phyloP scores from a whole-genome alignment of 257 asterid genomes.

The Jasminum sambac region DNA sequence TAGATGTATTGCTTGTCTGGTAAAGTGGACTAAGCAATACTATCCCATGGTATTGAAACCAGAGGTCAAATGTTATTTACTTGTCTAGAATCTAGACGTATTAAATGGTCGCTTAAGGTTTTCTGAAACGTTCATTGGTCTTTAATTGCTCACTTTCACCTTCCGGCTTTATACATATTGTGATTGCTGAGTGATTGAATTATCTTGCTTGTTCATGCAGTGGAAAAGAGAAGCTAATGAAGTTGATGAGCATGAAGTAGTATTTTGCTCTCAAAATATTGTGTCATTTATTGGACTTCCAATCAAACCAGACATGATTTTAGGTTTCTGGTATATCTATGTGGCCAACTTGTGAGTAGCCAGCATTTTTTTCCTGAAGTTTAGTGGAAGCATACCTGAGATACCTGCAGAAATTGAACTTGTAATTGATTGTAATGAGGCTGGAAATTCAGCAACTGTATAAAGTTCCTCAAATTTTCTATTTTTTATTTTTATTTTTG shows the following conservation, averaged over 20 bases:
- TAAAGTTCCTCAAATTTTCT: neutral
- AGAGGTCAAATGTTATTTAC: neutral
- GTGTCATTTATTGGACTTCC: neutral
- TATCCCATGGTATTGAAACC: neutral
- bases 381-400: neutral
- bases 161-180: neutral
- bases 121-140: neutral
- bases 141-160: neutral
- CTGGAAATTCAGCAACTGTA: neutral
- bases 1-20: neutral
- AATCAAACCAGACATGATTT: neutral
- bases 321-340: neutral
- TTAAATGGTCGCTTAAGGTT: neutral
- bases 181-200: slow-evolving; percentile 3
- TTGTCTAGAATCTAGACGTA: neutral
- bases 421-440: neutral
- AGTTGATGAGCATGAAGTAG: slow-evolving; percentile 15
- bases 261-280: neutral
- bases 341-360: neutral
- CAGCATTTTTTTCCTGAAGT: neutral
- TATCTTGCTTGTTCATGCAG: slow-evolving; percentile 9
- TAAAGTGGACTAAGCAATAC: neutral
- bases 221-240: slow-evolving; percentile 23
- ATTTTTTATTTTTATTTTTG: neutral
- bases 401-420: neutral